These are phyloP conservation scores for Rubia balearica DNA, from an alignment of 305 asterid species.

Conservation along the genomic window DNA sequence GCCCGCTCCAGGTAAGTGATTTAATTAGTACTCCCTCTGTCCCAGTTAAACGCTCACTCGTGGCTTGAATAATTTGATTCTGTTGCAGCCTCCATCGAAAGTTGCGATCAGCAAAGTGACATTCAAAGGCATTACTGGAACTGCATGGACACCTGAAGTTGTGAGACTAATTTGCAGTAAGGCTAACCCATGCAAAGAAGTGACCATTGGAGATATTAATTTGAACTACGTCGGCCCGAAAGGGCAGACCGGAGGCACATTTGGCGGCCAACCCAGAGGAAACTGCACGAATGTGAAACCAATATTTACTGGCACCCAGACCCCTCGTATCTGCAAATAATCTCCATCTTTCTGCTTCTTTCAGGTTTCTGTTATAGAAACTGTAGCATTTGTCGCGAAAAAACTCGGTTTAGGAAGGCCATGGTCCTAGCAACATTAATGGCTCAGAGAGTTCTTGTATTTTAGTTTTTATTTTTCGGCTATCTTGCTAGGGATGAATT, in stretches of 20 bases:
- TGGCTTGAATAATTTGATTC: background rate
- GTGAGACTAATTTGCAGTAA: slow-evolving; percentile 29
- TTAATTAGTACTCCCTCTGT: slow-evolving; percentile 8
- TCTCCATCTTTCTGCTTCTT: background rate
- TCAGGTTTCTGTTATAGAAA: background rate
- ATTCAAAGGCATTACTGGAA: slow-evolving; percentile 11
- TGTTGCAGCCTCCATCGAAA: background rate
- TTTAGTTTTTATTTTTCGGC: background rate
- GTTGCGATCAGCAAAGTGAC: slow-evolving; percentile 10
- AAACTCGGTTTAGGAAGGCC: no score
- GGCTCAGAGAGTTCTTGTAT: no score
- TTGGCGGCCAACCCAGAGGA: background rate
- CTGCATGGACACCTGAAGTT: slow-evolving; percentile 23
- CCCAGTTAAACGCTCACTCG: background rate
- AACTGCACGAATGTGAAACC: background rate
- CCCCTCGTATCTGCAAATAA: background rate
- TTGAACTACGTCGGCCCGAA: background rate
- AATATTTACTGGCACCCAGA: background rate
- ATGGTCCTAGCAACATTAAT: no score
- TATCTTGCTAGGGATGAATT: background rate
- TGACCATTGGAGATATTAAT: slow-evolving; percentile 12
- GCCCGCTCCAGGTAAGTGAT: no score
- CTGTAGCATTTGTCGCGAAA: background rate
- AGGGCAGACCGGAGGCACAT: background rate
- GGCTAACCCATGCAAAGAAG: background rate